Evolutionary conservation across 371 early-diverging fungal species (phyloP).

Genomic region (Syncephalastrum racemosum): DNA sequence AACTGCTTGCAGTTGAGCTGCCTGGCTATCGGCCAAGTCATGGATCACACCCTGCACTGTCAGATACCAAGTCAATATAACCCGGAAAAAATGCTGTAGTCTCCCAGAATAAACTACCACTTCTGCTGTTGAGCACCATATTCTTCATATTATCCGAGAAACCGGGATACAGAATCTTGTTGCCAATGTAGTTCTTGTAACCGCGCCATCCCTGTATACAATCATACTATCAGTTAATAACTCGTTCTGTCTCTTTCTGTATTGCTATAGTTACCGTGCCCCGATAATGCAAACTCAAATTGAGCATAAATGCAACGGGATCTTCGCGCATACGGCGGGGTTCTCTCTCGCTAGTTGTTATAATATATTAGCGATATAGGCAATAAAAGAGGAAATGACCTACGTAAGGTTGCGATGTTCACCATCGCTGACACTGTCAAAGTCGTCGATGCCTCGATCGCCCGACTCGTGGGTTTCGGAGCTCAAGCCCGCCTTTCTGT

Average conservation of each 20-base stretch:
- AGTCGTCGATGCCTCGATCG: not conserved
- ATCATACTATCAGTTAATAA: too few species aligned
- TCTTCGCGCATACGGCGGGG: constrained; percentile 72
- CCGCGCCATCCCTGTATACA: constrained; percentile 60
- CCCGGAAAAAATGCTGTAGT: not conserved
- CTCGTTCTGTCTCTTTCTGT: too few species aligned
- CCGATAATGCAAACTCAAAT: constrained; percentile 67
- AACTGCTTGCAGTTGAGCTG: constrained; percentile 10
- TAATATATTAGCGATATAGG: not conserved
- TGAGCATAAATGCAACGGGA: constrained; percentile 77
- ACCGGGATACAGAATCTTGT: constrained; percentile 69
- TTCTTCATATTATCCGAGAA: constrained; percentile 63
- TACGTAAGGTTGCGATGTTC: constrained; percentile 27
- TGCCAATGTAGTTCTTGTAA: constrained; percentile 77
- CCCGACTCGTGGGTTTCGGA: not conserved
- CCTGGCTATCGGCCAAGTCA: constrained; percentile 22
- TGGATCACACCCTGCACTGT: constrained; percentile 21
- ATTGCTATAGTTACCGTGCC: constrained; percentile 55
- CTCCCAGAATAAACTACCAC: constrained; percentile 6
- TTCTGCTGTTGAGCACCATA: constrained; percentile 37
- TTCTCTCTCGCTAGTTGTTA: constrained; percentile 52
- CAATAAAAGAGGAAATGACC: not conserved
- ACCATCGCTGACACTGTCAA: constrained; percentile 8
- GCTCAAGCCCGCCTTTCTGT: constrained; percentile 6
- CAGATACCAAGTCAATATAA: constrained; percentile 4